These are phyloP conservation scores for Pelargonium citronellum DNA, from an alignment of 441 rosid genomes.

Conservation along the genomic window DNA sequence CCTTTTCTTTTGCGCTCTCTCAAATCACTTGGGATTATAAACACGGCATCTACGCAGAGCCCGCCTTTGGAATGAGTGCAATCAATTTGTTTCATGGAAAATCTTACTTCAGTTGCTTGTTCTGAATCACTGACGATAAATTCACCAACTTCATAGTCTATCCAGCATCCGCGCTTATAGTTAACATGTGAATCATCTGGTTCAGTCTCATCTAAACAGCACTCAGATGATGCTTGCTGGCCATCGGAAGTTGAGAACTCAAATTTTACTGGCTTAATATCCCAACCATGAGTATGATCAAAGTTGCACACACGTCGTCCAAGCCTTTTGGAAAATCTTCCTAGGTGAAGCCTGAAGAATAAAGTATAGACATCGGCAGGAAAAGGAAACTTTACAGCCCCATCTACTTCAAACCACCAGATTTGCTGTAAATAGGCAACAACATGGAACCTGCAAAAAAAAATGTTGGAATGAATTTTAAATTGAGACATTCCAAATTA, in stretches of 20 bases:
- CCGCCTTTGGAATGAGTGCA: slow-evolving; percentile 84
- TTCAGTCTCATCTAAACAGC: slow-evolving; percentile 36
- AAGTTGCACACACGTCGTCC: slow-evolving; percentile 57
- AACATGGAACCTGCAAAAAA: slow-evolving; percentile 42
- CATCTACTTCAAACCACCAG: slow-evolving; percentile 87
- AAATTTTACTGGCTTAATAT: slow-evolving; percentile 57
- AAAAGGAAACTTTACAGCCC: slow-evolving; percentile 57
- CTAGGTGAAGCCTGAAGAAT: slow-evolving; percentile 67
- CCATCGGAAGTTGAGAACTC: slow-evolving; percentile 56
- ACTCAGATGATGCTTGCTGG: slow-evolving; percentile 40
- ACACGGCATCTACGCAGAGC: slow-evolving; percentile 48
- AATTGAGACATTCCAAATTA: neutral
- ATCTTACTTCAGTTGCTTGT: slow-evolving; percentile 33
- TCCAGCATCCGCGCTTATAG: slow-evolving; percentile 74
- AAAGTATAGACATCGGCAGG: slow-evolving; percentile 59
- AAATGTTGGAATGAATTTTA: neutral
- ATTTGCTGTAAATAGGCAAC: slow-evolving; percentile 73
- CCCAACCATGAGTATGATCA: slow-evolving; percentile 73
- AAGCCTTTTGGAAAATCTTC: slow-evolving; percentile 45
- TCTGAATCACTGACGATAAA: slow-evolving; percentile 43
- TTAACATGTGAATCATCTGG: slow-evolving; percentile 40
- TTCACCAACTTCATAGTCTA: slow-evolving; percentile 54
- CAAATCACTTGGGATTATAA: slow-evolving; percentile 36
- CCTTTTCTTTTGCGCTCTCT: slow-evolving; percentile 39
- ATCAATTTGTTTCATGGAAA: slow-evolving; percentile 72